These are phyloP conservation scores for Carpinus fangiana DNA, from an alignment of 306 rosid genomes.

Conservation along the genomic window DNA sequence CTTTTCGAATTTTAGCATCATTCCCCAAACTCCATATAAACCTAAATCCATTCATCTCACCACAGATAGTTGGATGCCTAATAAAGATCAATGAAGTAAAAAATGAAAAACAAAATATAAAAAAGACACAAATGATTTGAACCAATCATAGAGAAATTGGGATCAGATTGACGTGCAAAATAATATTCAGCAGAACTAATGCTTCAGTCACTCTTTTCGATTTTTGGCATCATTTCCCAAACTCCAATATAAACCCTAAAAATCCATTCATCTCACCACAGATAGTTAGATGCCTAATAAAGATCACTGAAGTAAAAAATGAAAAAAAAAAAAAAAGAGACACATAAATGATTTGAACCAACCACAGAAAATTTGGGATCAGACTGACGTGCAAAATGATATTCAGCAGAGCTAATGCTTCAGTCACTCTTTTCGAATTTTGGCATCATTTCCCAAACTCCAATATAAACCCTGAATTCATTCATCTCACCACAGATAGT, in stretches of 20 bases:
- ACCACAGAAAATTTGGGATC: conserved; percentile 5
- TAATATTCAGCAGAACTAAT: conserved; percentile 23
- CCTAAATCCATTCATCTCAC: too few relatives aligned
- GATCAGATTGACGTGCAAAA: conserved; percentile 44
- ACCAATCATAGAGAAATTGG: background rate
- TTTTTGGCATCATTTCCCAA: conserved; percentile 33
- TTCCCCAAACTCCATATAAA: conserved; percentile 3
- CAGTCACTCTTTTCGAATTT: background rate
- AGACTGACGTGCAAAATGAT: conserved; percentile 41
- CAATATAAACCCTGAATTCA: background rate
- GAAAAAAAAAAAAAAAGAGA: too few relatives aligned
- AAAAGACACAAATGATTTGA: background rate
- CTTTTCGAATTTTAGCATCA: background rate
- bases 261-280: background rate
- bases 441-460: conserved; percentile 35
- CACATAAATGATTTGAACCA: background rate
- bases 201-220: background rate
- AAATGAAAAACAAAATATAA: too few relatives aligned
- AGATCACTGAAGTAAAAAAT: too few relatives aligned
- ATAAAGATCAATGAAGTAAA: too few relatives aligned
- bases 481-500: too few relatives aligned
- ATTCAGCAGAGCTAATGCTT: conserved; percentile 27
- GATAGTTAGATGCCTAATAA: too few relatives aligned
- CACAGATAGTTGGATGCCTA: background rate
- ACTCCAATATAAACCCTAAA: background rate